Conservation (phyloP, 2,329 filamentous ascomycete genomes). For the Pyricularia sp. region DNA sequence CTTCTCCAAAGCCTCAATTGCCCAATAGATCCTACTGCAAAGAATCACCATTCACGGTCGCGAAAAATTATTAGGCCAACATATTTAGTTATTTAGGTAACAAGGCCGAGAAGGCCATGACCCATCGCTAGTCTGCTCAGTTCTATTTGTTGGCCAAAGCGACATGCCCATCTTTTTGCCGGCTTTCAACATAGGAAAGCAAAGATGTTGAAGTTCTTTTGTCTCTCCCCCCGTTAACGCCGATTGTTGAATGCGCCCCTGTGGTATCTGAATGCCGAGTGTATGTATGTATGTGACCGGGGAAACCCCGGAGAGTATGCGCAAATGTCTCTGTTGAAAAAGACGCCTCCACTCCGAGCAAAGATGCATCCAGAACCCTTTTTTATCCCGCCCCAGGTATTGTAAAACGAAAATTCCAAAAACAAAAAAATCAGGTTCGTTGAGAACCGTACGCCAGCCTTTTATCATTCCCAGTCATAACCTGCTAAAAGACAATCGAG, state of each 20-base stretch:
- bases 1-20: background rate
- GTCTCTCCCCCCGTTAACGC: conserved; percentile 21
- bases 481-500: conserved; percentile 8
- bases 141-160: background rate
- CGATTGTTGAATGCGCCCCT: conserved; percentile 20
- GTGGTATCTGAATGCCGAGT: conserved; percentile 17
- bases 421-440: conserved; percentile 20
- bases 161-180: conserved; percentile 1
- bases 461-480: conserved; percentile 1
- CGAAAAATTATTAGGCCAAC: background rate
- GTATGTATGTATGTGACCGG: background rate
- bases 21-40: background rate
- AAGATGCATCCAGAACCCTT: conserved; percentile 3
- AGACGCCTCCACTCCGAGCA: conserved; percentile 17
- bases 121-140: background rate
- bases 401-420: conserved; percentile 13
- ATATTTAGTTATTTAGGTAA: background rate
- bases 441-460: conserved; percentile 25
- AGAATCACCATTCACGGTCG: background rate
- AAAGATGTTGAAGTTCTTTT: conserved; percentile 27
- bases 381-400: conserved; percentile 2
- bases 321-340: conserved; percentile 27
- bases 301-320: conserved; percentile 5
- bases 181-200: conserved; percentile 14
- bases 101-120: background rate